phyloP scores from a whole-genome alignment of 305 asterid species.

The Solanum hybrid region DNA sequence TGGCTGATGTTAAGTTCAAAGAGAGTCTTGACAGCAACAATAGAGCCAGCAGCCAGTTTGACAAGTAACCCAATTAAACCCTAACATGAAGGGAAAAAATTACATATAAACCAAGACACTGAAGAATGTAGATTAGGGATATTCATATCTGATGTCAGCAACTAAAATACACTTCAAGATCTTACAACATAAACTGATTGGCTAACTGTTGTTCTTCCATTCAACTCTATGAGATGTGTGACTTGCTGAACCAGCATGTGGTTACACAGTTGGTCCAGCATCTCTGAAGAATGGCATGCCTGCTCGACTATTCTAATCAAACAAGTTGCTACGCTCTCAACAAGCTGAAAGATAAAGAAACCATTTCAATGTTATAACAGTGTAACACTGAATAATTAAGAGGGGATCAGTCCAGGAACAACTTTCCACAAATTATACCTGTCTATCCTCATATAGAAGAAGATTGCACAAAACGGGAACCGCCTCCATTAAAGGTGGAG shows the following conservation, averaged over 20 bases:
- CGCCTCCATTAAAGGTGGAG: conserved; percentile 75
- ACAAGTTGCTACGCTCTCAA: conserved; percentile 86
- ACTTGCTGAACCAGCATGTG: conserved; percentile 75
- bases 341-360: conserved; percentile 46
- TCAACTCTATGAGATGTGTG: conserved; percentile 60
- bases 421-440: conserved; percentile 34
- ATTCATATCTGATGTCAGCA: conserved; percentile 9
- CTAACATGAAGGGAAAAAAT: conserved; percentile 29
- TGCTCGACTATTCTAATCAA: conserved; percentile 72
- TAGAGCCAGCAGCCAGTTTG: conserved; percentile 72
- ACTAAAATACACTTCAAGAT: conserved; percentile 8
- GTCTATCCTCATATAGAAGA: conserved; percentile 86
- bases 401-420: conserved; percentile 5
- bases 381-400: neutral
- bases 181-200: conserved; percentile 70
- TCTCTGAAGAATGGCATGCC: conserved; percentile 43
- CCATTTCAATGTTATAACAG: neutral
- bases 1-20: conserved; percentile 71
- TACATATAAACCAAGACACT: neutral
- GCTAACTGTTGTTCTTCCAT: conserved; percentile 61
- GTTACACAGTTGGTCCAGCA: conserved; percentile 80
- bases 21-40: conserved; percentile 69
- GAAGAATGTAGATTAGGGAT: conserved; percentile 5
- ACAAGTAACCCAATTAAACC: conserved; percentile 83
- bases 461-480: conserved; percentile 90